Percentiles rank a stretch among this genome's conserved stretches.
Conservation (phyloP, 2,329 filamentous ascomycete species). For the Dothideomycetes sp. region DNA sequence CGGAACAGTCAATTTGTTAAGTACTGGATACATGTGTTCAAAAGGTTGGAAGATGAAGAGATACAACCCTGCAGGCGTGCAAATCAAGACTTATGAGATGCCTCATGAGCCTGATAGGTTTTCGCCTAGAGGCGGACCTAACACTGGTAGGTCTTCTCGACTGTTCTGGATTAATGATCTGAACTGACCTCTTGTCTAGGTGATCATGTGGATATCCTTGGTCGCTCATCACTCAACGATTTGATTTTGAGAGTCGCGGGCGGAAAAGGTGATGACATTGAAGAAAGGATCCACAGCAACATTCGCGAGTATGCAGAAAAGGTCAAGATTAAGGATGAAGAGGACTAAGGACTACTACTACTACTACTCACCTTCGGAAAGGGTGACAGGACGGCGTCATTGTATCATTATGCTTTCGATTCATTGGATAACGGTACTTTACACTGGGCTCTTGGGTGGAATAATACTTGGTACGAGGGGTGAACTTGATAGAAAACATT, state of each 20-base stretch:
- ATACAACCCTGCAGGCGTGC: conserved; percentile 78
- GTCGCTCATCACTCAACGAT: conserved; percentile 81
- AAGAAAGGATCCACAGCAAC: conserved; percentile 67
- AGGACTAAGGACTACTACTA: too few species aligned
- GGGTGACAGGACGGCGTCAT: too few species aligned
- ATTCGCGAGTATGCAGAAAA: conserved; percentile 75
- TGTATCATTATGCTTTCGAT: too few species aligned
- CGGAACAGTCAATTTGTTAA: conserved; percentile 88
- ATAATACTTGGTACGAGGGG: too few species aligned
- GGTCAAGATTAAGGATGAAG: conserved; percentile 71
- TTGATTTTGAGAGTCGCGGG: conserved; percentile 78
- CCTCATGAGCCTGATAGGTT: conserved; percentile 90
- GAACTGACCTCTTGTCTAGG: conserved; percentile 37
- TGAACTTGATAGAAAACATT: too few species aligned
- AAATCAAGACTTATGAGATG: conserved; percentile 89
- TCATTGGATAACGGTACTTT: too few species aligned
- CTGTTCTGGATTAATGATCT: not conserved
- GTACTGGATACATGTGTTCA: conserved; percentile 91
- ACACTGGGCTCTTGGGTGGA: too few species aligned
- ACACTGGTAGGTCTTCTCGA: conserved; percentile 41
- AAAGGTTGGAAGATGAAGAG: conserved; percentile 88
- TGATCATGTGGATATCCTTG: conserved; percentile 94
- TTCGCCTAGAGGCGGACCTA: conserved; percentile 64
- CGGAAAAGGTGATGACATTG: conserved; percentile 70
- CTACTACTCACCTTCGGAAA: too few species aligned